Evolutionary conservation across 2,329 filamentous ascomycete genomes (phyloP).

Genomic region (Pseudocercospora crystallina): DNA sequence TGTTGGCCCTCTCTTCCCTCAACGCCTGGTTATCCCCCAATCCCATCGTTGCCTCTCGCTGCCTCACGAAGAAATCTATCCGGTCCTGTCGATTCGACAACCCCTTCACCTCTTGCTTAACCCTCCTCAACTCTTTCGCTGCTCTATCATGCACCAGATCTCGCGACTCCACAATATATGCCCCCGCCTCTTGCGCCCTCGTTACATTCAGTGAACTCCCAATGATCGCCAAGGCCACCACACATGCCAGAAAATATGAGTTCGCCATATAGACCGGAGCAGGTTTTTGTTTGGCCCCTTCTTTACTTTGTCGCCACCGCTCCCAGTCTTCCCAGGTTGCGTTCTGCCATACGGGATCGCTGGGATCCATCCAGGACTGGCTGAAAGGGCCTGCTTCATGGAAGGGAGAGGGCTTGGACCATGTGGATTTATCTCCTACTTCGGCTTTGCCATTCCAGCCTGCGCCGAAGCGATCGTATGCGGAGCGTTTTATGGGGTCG

Average conservation of each 20-base stretch:
- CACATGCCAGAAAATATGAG: slow-evolving; percentile 70
- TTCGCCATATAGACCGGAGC: slow-evolving; percentile 72
- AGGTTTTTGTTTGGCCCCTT: slow-evolving; percentile 44
- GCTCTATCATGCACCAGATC: slow-evolving; percentile 66
- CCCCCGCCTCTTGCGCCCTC: slow-evolving; percentile 63
- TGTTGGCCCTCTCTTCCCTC: slow-evolving; percentile 47
- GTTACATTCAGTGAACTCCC: slow-evolving; percentile 72
- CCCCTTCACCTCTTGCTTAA: slow-evolving; percentile 52
- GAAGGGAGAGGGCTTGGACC: slow-evolving; percentile 20
- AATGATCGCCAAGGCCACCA: slow-evolving; percentile 67
- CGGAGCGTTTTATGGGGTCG: slow-evolving; percentile 71
- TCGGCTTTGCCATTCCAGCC: slow-evolving; percentile 68
- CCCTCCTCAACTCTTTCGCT: slow-evolving; percentile 61
- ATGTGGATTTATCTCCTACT: slow-evolving; percentile 16
- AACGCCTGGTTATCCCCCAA: slow-evolving; percentile 41
- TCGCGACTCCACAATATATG: slow-evolving; percentile 64
- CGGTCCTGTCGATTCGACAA: slow-evolving; percentile 53
- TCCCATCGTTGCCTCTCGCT: slow-evolving; percentile 61
- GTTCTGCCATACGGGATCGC: slow-evolving; percentile 62
- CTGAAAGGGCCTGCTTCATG: slow-evolving; percentile 35
- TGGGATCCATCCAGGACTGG: slow-evolving; percentile 37
- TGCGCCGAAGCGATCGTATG: slow-evolving; percentile 78
- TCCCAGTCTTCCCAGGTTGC: slow-evolving; percentile 99
- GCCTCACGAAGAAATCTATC: slow-evolving; percentile 74
- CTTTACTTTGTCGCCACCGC: slow-evolving; percentile 61